Base-by-base conservation (phyloP, 768 basidiomycete genomes). In the Multifurca ochricompacta region DNA sequence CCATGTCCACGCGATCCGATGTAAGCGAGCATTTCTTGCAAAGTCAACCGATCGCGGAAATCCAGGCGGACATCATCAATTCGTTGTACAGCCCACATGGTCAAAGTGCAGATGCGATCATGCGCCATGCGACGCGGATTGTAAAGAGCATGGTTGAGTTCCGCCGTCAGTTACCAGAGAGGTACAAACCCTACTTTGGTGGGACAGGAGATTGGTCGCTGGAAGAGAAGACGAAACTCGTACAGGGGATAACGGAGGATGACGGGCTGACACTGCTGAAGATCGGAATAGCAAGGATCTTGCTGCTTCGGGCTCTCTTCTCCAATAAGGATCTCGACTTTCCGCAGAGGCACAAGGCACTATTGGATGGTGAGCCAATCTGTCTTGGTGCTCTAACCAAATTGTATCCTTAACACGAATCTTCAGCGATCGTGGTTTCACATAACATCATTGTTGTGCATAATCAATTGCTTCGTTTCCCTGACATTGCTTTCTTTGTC, bases 21-120 rank as follows among this genome's bases (percentile, higher is more conserved):
- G 80, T 85, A 60, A 87, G 87, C 3, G 86, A 88, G 62, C 87
- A 91, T 65, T 91, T 91, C 65, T 75, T 85, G 49, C 72, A 83
- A 23, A 88, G 85, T 18, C 79, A 82, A 49, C 82, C 85, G 7
- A 74, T 91, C 42, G 83, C 83, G 21, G 86, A 88, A 59, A 88
- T 92, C 53, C 90, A 92, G 60, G 90, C 89, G 4, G 90, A 91
- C 58, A 88, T 92, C 56, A 87, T 91, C 72, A 88, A 87, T 65
- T 87, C 87, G 9, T 74, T 92, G 7, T 92, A 91, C 64, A 76
- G 81, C 7, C 89, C 90, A 1, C 80, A 82, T n/a, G 77, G 75
- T 43, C 83, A 85, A 67, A 77, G 75, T 21, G 77, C 77, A 1
- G 85, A 88, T 59, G 72, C 78, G 8, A 79, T 89, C 56, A 81